Evolutionary conservation across 305 asterid species (phyloP).

Genomic region (Stenogyne calaminthoides): DNA sequence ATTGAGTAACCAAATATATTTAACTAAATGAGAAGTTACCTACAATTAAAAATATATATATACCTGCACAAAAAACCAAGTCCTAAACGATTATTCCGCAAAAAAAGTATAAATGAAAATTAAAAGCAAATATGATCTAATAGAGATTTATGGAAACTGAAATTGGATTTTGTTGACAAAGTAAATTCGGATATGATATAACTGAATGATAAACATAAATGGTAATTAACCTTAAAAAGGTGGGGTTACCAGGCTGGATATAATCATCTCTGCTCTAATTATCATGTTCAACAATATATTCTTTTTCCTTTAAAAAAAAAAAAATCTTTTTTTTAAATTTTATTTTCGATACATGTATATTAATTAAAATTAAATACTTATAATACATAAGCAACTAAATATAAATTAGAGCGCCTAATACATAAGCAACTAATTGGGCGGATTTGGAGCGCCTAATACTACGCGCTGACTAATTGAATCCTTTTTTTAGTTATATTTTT

Average conservation of each 20-base stretch:
- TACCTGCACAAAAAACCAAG: too few relatives aligned
- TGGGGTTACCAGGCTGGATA: neutral
- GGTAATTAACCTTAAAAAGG: neutral
- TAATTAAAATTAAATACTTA: too few relatives aligned
- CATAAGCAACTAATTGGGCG: too few relatives aligned
- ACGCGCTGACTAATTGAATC: too few relatives aligned
- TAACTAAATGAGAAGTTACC: conserved; percentile 30
- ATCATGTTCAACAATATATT: neutral
- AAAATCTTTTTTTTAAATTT: too few relatives aligned
- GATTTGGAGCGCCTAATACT: too few relatives aligned
- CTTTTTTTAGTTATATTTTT: too few relatives aligned
- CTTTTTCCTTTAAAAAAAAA: too few relatives aligned
- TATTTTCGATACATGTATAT: neutral
- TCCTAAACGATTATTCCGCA: too few relatives aligned
- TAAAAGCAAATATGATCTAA: conserved; percentile 24
- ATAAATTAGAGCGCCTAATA: too few relatives aligned
- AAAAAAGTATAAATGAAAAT: conserved; percentile 36
- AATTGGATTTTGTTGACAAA: conserved; percentile 30
- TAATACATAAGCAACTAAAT: too few relatives aligned
- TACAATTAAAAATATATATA: neutral
- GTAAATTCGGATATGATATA: conserved; percentile 32
- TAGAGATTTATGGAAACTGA: conserved; percentile 32
- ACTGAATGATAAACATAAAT: conserved; percentile 15
- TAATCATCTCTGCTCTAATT: neutral
- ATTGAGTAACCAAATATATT: conserved; percentile 25